phyloP scores from a whole-genome alignment of 2,329 filamentous ascomycete species.

The Fusarium sp. region DNA sequence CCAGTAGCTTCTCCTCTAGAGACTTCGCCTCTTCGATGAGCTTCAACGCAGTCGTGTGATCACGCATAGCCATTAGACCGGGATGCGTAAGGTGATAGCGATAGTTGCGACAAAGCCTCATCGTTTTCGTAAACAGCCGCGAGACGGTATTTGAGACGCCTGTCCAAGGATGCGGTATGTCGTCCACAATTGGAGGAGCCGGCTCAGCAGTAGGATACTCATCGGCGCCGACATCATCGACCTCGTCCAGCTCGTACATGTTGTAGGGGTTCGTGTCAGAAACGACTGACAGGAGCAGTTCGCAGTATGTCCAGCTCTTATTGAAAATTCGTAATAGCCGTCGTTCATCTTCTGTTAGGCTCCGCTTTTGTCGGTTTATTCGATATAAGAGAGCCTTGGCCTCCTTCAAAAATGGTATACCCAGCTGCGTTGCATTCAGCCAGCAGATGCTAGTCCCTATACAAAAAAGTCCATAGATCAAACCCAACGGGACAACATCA shows the following conservation, averaged over 20 bases:
- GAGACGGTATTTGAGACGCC: constrained; percentile 49
- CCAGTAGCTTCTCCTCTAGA: constrained; percentile 47
- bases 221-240: constrained; percentile 20
- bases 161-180: constrained; percentile 51
- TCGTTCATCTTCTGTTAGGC: constrained; percentile 28
- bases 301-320: constrained; percentile 53
- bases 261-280: constrained; percentile 43
- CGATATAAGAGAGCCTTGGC: constrained; percentile 42
- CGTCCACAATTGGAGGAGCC: constrained; percentile 21
- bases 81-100: constrained; percentile 41
- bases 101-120: constrained; percentile 50
- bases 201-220: constrained; percentile 28
- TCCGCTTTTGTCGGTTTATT: constrained; percentile 35
- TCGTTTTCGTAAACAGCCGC: constrained; percentile 47
- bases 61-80: constrained; percentile 15
- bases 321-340: constrained; percentile 51
- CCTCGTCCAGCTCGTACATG: constrained; percentile 12
- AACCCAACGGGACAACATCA: constrained; percentile 44
- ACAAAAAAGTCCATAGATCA: constrained; percentile 53
- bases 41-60: constrained; percentile 27
- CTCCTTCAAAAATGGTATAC: constrained; percentile 46
- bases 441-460: constrained; percentile 53
- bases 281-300: constrained; percentile 52
- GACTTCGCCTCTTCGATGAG: constrained; percentile 47
- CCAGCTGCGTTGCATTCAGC: constrained; percentile 49